Base-by-base conservation (phyloP, 108 stramenopile genomes). In the Bacterosira constricta region DNA sequence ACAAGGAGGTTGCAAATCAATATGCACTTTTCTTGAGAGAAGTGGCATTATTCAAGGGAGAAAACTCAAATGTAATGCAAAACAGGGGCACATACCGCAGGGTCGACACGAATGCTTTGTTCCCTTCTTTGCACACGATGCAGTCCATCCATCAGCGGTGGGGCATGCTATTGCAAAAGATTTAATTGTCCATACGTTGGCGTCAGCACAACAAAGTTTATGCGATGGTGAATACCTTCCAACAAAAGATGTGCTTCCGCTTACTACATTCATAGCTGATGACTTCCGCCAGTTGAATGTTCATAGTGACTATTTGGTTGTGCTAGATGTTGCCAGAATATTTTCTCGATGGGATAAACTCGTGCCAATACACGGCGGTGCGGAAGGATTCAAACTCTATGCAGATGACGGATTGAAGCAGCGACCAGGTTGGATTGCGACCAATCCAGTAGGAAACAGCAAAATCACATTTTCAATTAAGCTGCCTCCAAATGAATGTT, bases 341-440 rank as follows among this genome's bases (percentile, higher is more conserved):
- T 85, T 78, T 45, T 52, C 74, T 6, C 60, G 74, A 21, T 70
- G 69, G 70, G 75, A 83, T 53, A 60, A 56, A 27, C 70, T 87
- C 1, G 61, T 60, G 18, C 68, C 86, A 30, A 38, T 77, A 5
- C 41, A 54, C 1, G 65, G 67, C 20, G 61, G 54, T 10, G 27
- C 46, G 0, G 15, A 39, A 35, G 84, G 84, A 11, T 87, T 84
- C 41, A 44, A 35, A 27, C 42, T 50, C 9, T 85, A 78, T 61
- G 71, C 69, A 0, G 85, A 81, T 66, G 75, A 68, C 46, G 20
- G 35, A 9, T 26, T 73, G 20, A 65, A 69, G n/a, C 81, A 83
- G 42, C 73, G 79, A 17, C 58, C 63, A 0, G 86, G 86, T 12
- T 85, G 86, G 86, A 84, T 87, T 23, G 71, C 86, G n/a, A 87